Conservation (phyloP, 352 stramenopile genomes). For the Phytophthora fragariaefolia region DNA sequence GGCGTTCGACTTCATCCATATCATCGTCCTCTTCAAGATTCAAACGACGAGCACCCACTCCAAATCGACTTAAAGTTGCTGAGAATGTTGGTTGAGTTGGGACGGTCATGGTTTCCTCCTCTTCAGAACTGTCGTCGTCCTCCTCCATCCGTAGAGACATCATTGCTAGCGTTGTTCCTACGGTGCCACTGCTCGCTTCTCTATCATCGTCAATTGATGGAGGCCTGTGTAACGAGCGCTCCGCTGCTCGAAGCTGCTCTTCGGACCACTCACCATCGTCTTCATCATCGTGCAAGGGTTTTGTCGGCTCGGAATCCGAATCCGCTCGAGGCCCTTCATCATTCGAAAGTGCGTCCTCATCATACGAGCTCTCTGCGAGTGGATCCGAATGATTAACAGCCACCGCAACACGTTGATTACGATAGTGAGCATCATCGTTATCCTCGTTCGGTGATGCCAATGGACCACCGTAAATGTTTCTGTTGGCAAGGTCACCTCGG, state of each 20-base stretch:
- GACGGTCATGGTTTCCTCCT: conserved; percentile 30
- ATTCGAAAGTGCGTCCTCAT: conserved; percentile 12
- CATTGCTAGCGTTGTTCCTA: conserved; percentile 2
- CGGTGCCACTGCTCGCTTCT: background rate
- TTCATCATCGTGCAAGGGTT: conserved; percentile 1
- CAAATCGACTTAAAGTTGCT: conserved; percentile 19
- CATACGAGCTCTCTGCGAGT: conserved; percentile 23
- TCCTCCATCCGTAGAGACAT: conserved; percentile 18
- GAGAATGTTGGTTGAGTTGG: conserved; percentile 3
- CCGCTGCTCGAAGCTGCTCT: conserved; percentile 29
- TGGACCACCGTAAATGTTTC: background rate
- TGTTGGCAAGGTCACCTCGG: background rate
- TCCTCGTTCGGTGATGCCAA: background rate
- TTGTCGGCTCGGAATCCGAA: background rate
- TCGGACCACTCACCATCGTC: conserved; percentile 25
- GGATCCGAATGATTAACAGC: background rate
- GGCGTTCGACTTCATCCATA: conserved; percentile 37
- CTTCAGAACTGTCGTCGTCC: conserved; percentile 28
- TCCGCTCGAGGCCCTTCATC: conserved; percentile 8
- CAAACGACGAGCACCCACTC: conserved; percentile 8
- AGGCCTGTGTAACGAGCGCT: conserved; percentile 8
- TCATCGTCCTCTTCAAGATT: conserved; percentile 41
- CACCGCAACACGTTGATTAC: background rate
- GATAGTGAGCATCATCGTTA: conserved; percentile 3
- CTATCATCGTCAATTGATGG: background rate